Conservation (phyloP, 345 rosid species). For the Arabis alpina region DNA sequence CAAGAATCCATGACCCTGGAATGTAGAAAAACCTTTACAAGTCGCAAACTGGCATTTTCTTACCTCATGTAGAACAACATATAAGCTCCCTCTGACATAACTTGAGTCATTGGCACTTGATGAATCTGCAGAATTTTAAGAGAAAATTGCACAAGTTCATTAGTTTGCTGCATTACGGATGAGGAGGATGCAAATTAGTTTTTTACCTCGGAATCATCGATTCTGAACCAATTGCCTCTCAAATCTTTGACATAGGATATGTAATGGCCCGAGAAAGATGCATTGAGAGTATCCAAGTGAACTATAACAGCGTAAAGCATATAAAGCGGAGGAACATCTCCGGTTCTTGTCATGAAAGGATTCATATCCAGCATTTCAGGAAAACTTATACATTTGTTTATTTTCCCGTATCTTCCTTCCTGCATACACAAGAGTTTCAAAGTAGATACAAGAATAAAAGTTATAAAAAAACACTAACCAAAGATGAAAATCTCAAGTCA, state of each 20-base stretch:
- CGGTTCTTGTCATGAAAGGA: constrained; percentile 75
- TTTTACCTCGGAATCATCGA: constrained; percentile 79
- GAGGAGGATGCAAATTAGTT: background rate
- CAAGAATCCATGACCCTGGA: background rate
- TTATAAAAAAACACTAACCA: background rate
- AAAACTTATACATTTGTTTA: constrained; percentile 73
- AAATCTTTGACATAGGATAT: constrained; percentile 75
- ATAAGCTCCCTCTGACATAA: constrained; percentile 95
- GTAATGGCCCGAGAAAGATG: constrained; percentile 85
- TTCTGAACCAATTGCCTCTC: constrained; percentile 76
- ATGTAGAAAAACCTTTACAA: background rate
- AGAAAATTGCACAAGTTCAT: background rate
- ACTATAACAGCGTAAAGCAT: constrained; percentile 79
- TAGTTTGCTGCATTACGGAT: background rate
- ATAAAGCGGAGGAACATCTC: constrained; percentile 77
- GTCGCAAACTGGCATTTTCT: background rate
- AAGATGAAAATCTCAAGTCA: constrained; percentile 19
- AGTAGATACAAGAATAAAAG: background rate
- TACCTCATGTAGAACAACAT: constrained; percentile 89
- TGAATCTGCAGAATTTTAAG: constrained; percentile 53
- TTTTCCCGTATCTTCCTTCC: constrained; percentile 84
- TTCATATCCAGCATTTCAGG: constrained; percentile 86
- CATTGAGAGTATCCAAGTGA: constrained; percentile 84
- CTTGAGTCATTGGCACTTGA: constrained; percentile 75
- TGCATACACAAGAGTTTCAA: constrained; percentile 37